Conservation (phyloP, 345 rosid genomes). For the Eucalyptus regnans region DNA sequence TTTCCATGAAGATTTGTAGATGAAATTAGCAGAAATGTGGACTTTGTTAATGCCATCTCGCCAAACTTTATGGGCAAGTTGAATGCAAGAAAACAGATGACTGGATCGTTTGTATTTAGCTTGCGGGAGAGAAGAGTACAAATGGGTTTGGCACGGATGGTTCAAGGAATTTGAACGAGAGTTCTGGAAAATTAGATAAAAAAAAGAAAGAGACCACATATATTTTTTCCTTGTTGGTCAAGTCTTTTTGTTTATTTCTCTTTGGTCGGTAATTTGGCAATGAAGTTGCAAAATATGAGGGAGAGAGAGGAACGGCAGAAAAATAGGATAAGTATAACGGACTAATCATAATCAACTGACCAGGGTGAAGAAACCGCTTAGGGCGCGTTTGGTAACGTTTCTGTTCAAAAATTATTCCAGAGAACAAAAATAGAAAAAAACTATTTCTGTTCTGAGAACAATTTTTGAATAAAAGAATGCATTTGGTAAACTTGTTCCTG, state of each 20-base stretch:
- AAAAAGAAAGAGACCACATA: not conserved
- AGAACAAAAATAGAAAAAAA: no score
- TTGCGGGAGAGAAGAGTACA: not conserved
- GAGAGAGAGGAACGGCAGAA: not conserved
- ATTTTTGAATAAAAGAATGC: no score
- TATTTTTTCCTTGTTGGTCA: not conserved
- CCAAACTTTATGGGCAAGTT: not conserved
- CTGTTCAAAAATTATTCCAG: no score
- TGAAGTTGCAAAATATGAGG: not conserved
- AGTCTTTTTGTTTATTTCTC: not conserved
- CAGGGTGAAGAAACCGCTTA: not conserved
- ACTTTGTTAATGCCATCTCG: not conserved
- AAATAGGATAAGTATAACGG: not conserved
- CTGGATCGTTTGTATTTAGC: not conserved
- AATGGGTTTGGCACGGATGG: not conserved
- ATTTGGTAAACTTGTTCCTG: no score
- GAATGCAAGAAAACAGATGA: not conserved
- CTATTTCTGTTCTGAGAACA: no score
- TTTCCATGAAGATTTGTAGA: not conserved
- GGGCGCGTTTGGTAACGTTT: no score
- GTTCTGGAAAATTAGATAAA: not conserved
- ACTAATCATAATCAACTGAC: not conserved
- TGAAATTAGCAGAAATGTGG: not conserved
- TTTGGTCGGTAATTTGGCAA: not conserved
- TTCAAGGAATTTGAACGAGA: not conserved